A percentile compares a stretch with the other conserved stretches of the same genome.
Evolutionary conservation across 352 stramenopile species (phyloP).

Genomic region (Phytophthora sojae): DNA sequence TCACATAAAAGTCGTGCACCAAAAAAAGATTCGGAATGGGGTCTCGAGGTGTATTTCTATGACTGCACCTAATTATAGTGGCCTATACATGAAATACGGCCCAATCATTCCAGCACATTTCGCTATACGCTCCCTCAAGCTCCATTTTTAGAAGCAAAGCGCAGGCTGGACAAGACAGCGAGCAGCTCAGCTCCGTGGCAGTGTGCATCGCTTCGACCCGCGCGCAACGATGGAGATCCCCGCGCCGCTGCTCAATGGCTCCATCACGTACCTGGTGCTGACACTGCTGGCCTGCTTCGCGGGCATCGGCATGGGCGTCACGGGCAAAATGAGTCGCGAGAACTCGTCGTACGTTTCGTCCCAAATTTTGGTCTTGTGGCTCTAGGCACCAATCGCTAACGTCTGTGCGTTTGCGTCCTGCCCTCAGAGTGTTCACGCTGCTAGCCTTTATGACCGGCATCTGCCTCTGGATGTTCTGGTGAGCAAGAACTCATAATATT

Average conservation of each 20-base stretch:
- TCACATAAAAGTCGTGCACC: constrained; percentile 1
- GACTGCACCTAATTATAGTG: constrained; percentile 18
- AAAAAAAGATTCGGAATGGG: constrained; percentile 33
- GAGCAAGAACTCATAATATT: background rate
- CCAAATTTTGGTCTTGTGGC: background rate
- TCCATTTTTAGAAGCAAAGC: constrained; percentile 26
- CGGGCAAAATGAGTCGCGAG: constrained; percentile 86
- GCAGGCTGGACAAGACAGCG: constrained; percentile 24
- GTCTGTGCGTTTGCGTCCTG: constrained; percentile 14
- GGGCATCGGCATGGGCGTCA: constrained; percentile 80
- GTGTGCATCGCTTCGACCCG: constrained; percentile 28
- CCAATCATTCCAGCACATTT: constrained; percentile 13
- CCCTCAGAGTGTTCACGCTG: constrained; percentile 77
- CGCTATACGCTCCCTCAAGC: constrained; percentile 25
- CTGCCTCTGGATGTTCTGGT: constrained; percentile 92
- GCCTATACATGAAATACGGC: background rate
- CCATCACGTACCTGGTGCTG: constrained; percentile 90
- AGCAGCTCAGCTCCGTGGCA: constrained; percentile 4
- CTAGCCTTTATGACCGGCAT: constrained; percentile 84
- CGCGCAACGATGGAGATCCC: constrained; percentile 75
- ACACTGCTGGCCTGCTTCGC: constrained; percentile 82
- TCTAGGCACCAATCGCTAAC: background rate
- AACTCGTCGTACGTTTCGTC: constrained; percentile 78
- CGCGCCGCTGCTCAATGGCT: constrained; percentile 78
- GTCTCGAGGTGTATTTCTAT: background rate